A percentile compares a stretch with the other conserved stretches of the same genome.
phyloP scores from a whole-genome alignment of 192 early-diverging fungal species.

The Phlyctochytrium arcticum region DNA sequence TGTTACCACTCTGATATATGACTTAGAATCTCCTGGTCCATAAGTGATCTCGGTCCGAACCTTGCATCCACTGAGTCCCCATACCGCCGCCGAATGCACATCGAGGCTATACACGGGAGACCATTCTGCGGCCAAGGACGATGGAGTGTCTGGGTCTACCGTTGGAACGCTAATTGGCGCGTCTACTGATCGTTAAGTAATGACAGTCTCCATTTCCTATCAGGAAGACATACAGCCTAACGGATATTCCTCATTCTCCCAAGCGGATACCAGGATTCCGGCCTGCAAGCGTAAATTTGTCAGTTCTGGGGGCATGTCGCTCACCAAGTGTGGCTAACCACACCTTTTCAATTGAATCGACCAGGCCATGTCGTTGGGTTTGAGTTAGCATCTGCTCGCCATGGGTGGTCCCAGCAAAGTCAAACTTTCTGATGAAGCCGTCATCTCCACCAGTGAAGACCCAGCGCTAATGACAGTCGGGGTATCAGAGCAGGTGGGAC shows the following conservation, averaged over 20 bases:
- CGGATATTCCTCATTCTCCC: constrained; percentile 80
- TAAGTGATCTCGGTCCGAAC: constrained; percentile 23
- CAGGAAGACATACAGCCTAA: constrained; percentile 9
- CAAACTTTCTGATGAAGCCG: constrained; percentile 92
- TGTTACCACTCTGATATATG: constrained; percentile 62
- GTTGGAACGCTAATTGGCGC: neutral
- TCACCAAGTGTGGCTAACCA: neutral
- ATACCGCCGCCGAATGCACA: constrained; percentile 89
- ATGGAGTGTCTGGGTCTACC: constrained; percentile 4
- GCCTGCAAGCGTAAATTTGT: constrained; percentile 38
- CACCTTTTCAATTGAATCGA: constrained; percentile 78
- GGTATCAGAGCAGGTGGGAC: neutral
- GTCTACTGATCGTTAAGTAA: constrained; percentile 1
- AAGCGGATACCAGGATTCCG: constrained; percentile 71
- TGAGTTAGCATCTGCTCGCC: constrained; percentile 79
- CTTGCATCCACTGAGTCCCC: constrained; percentile 74
- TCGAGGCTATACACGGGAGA: constrained; percentile 91
- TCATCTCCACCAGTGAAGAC: constrained; percentile 70
- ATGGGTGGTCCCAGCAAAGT: constrained; percentile 81
- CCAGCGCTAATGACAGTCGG: constrained; percentile 33
- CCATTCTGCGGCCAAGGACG: constrained; percentile 31
- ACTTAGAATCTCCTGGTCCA: neutral
- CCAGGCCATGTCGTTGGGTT: constrained; percentile 77
- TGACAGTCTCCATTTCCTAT: neutral
- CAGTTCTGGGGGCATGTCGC: constrained; percentile 20